Base-by-base conservation (phyloP, 2,329 filamentous ascomycete genomes). In the Ceratocystis smalleyi region DNA sequence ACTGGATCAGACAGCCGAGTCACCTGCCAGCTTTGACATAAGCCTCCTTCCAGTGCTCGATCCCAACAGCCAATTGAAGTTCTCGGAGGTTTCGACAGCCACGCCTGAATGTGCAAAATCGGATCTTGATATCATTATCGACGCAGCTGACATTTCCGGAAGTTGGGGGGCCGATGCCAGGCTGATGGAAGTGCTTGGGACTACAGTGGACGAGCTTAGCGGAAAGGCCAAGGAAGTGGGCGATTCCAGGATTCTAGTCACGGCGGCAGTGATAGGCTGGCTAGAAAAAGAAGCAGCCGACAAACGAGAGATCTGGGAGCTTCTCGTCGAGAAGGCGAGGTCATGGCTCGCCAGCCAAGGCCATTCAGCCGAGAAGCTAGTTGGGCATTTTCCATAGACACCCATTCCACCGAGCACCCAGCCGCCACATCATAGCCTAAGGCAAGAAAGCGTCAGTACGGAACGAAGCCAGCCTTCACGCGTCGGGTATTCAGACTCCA, bases 261-360 rank as follows among this genome's bases (percentile, higher is more conserved):
- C 75, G 5, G 69, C 71, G 2, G 62, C 81, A 32, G 79, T 77
- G 1, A 64, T 85, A 6, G 74, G 71, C 1, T 81, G 74, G 66
- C 71, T 88, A 67, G 77, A 81, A 69, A 71, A 62, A 49, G 77
- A 74, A 64, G 68, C 82, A 65, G 68, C 43, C 0, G 72, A 67
- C 0, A 75, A 81, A 61, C 73, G 75, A 70, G 84, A 83, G 1
- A 76, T 77, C 5, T 88, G 84, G 84, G 83, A 85, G 67, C 75
- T 88, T 75, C 73, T 87, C 47, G 81, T 79, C 17, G 78, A 80
- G 8, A 87, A 86, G 75, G 83, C 81, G 0, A 75, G 73, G 69
- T 69, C 59, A 0, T 86, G 81, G 81, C 63, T 84, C 4, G 27
- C 43, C 15, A 17, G 30, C 6, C 19, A 54, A 24, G 35, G 19